phyloP scores from a whole-genome alignment of 441 rosid species.

The Erysimum cheiri region DNA sequence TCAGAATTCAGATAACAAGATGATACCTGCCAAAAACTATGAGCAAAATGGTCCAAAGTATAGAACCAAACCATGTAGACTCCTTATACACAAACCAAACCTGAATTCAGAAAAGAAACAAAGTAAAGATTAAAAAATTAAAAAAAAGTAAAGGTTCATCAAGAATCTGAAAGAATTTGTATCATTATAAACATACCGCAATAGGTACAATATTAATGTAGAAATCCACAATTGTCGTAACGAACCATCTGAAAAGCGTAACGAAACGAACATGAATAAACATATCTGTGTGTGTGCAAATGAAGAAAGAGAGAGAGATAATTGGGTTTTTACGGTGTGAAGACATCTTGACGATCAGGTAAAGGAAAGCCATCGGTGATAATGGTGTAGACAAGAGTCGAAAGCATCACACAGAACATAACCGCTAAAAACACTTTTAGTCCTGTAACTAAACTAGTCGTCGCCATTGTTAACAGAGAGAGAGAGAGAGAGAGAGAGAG shows the following conservation, averaged over 20 bases:
- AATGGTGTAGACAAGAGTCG: slow-evolving; percentile 70
- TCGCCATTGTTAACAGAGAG: slow-evolving; percentile 48
- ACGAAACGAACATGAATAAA: slow-evolving; percentile 13
- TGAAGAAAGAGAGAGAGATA: slow-evolving; percentile 17
- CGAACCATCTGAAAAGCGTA: slow-evolving; percentile 70
- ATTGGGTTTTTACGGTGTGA: slow-evolving; percentile 60
- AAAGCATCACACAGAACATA: slow-evolving; percentile 56
- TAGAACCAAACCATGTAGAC: slow-evolving; percentile 48
- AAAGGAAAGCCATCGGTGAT: slow-evolving; percentile 74
- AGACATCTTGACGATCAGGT: slow-evolving; percentile 78
- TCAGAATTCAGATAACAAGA: not conserved
- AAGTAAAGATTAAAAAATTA: not conserved
- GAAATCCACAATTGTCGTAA: slow-evolving; percentile 76
- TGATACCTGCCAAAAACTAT: slow-evolving; percentile 71
- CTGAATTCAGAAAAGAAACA: slow-evolving; percentile 43
- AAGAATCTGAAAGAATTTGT: not conserved
- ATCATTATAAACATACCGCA: slow-evolving; percentile 50
- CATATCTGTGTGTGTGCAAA: not conserved
- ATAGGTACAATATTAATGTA: slow-evolving; percentile 64
- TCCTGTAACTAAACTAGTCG: slow-evolving; percentile 42
- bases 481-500: slow-evolving; percentile 3
- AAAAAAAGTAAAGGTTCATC: not conserved
- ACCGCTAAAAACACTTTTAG: slow-evolving; percentile 55
- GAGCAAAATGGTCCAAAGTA: slow-evolving; percentile 68
- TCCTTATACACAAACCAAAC: slow-evolving; percentile 80